Evolutionary conservation across 768 basidiomycete genomes (phyloP), one percentile per base, ranked within the genome.

Genomic region (Lanmaoa pseudosensibilis): DNA sequence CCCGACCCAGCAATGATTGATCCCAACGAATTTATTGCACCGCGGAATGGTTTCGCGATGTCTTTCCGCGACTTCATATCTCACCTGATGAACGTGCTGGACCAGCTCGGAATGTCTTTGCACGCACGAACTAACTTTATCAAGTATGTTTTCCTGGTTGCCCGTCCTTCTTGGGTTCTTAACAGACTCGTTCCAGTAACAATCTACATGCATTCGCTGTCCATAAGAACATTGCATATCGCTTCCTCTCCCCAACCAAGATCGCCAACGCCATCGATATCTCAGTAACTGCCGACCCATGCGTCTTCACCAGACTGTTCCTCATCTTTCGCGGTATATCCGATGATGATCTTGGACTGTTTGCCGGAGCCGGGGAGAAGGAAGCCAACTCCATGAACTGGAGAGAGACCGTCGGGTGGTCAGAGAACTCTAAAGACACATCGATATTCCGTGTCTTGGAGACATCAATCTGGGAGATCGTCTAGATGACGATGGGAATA

Each of bases 221-320:
- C 16, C 90, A 94, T 74, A 89, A 86, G 68, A 92, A 94, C 71
- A 90, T 94, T 58, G 92, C 91, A 19, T 94, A 93, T 68, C 86
- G 92, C n/a, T 92, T 94, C 72, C 80, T 94, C 58, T 82, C 85
- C 10, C 92, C 90, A 7, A 76, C 79, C 56, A 87, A 83, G 64
- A 88, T 94, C 43, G 88, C 90, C 7, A 84, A 89, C 3, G 92
- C 92, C n/a, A 83, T 94, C 54, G 92, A 94, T 67, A 89, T 94
- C 59, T 85, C 87, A 1, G 85, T 94, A n/a, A 88, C 89, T 1
- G 79, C 82, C 12, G 88, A 92, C 50, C 85, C 87, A 23, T 92
- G 90, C 66, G 77, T 88, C 55, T 92, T 91, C 69, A 93, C 88
- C 9, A 85, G 92, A 32, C 74, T 94, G 23, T 94, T 94, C 77